Evolutionary conservation across 306 rosid species (phyloP).

Genomic region (Gleditsia sinensis): DNA sequence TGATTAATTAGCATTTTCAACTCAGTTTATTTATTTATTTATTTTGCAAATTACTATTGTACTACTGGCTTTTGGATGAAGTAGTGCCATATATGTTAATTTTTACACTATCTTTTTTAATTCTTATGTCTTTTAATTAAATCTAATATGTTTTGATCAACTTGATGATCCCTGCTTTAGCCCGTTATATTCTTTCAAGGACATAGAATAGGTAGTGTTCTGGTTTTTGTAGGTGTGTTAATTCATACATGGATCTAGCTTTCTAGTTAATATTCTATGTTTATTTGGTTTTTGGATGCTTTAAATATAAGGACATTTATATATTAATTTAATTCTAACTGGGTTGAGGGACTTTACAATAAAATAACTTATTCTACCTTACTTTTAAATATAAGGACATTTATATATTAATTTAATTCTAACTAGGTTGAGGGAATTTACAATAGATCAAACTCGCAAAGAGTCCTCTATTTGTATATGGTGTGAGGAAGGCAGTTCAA

Average conservation of each 20-base stretch:
- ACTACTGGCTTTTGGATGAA: not conserved
- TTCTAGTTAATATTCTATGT: not conserved
- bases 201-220: not conserved
- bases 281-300: too few relatives aligned
- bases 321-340: too few relatives aligned
- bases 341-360: too few relatives aligned
- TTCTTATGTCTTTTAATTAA: not conserved
- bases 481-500: conserved; percentile 68
- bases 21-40: not conserved
- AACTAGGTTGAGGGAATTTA: too few relatives aligned
- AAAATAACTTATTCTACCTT: too few relatives aligned
- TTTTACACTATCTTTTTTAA: not conserved
- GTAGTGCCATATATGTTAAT: not conserved
- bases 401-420: too few relatives aligned
- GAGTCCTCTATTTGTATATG: conserved; percentile 67
- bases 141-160: conserved; percentile 5
- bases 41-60: not conserved
- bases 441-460: too few relatives aligned
- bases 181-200: not conserved
- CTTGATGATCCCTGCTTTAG: not conserved
- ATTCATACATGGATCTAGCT: not conserved
- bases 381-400: too few relatives aligned
- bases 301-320: too few relatives aligned
- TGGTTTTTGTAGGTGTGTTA: not conserved
- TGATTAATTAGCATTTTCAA: not conserved